These are phyloP conservation scores for Mycena crocata DNA, from an alignment of 768 basidiomycete genomes.

Conservation along the genomic window DNA sequence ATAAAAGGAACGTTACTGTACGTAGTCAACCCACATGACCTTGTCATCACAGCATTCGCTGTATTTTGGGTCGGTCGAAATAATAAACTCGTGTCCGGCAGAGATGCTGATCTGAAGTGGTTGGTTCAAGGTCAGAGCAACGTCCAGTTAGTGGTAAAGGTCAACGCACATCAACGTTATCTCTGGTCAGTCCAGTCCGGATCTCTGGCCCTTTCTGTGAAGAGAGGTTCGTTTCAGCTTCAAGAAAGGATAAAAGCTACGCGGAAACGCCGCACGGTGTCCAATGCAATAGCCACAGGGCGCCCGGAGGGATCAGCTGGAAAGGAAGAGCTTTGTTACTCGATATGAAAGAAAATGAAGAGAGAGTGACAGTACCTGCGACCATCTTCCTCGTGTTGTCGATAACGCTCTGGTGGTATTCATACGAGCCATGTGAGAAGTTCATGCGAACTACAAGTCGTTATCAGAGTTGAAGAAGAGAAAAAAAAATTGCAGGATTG, in stretches of 20 bases:
- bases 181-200: conserved; percentile 93
- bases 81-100: conserved; percentile 93
- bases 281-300: conserved; percentile 96
- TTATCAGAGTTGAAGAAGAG: not conserved
- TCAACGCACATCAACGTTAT: conserved; percentile 82
- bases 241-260: not conserved
- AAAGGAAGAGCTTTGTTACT: conserved; percentile 10
- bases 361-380: conserved; percentile 58
- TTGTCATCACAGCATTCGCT: conserved; percentile 85
- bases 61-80: conserved; percentile 88
- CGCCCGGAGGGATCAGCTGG: conserved; percentile 84
- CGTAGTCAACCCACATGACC: conserved; percentile 93
- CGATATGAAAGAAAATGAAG: not conserved
- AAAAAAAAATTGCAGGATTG: not conserved
- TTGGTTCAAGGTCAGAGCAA: conserved; percentile 30
- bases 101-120: conserved; percentile 73
- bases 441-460: conserved; percentile 92
- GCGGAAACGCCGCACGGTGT: conserved; percentile 75
- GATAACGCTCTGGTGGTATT: conserved; percentile 98
- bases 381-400: conserved; percentile 95
- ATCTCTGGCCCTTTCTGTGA: conserved; percentile 98
- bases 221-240: conserved; percentile 24
- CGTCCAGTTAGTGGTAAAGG: conserved; percentile 3
- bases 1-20: conserved; percentile 53
- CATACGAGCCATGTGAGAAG: conserved; percentile 99